Conservation (phyloP, 106 monocot genomes). For the Dioscorea zingiberensis region DNA sequence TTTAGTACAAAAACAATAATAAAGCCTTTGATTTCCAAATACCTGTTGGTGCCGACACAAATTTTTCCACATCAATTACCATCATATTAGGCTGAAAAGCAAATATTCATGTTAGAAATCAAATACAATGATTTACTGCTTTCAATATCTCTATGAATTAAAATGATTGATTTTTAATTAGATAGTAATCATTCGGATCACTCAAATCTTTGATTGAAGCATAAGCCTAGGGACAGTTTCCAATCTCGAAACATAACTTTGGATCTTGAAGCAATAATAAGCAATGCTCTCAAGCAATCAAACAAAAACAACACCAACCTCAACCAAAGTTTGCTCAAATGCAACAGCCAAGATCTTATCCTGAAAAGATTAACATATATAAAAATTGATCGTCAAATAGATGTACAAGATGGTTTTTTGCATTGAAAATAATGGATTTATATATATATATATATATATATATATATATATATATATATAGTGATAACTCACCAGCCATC, state of each 20-base stretch:
- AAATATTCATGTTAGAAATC: not conserved
- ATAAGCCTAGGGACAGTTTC: not conserved
- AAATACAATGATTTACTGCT: not conserved
- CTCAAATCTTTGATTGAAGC: not conserved
- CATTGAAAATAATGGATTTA: no score
- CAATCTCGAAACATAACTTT: not conserved
- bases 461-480: no score
- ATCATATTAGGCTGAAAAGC: conserved; percentile 88
- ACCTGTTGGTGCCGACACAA: conserved; percentile 65
- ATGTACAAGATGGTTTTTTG: no score
- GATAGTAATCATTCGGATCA: no score
- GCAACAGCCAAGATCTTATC: conserved; percentile 76
- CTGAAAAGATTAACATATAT: conserved; percentile 34
- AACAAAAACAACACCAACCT: conserved; percentile 35
- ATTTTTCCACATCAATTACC: conserved; percentile 81
- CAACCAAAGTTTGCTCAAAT: conserved; percentile 89
- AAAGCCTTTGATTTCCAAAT: not conserved
- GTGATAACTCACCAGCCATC: conserved; percentile 68
- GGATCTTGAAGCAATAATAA: not conserved
- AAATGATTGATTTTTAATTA: no score
- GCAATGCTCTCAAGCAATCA: not conserved
- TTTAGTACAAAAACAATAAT: no score
- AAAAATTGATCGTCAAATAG: not conserved
- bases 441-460: no score
- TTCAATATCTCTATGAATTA: no score